Evolutionary conservation across 306 rosid genomes (phyloP).

Genomic region (Cucurbita ficifolia): DNA sequence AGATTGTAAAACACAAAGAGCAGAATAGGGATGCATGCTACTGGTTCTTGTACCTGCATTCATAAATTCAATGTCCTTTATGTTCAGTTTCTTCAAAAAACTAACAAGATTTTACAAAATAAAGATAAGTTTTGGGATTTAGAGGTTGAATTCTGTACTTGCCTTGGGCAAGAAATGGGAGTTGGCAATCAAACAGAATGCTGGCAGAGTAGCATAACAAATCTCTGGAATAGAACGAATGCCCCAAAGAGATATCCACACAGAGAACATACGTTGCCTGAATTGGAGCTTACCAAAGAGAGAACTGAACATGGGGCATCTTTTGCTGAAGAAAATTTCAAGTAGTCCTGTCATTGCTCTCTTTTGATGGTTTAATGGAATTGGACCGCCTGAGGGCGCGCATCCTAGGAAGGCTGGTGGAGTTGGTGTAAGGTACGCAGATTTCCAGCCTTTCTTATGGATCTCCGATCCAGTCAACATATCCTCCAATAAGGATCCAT

Average conservation of each 20-base stretch:
- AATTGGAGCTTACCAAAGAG: constrained; percentile 28
- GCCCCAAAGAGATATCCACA: constrained; percentile 33
- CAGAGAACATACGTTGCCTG: constrained; percentile 27
- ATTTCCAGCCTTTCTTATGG: constrained; percentile 17
- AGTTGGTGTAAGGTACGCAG: constrained; percentile 3
- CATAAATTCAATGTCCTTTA: not conserved
- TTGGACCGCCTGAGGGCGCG: constrained; percentile 38
- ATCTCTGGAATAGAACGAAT: constrained; percentile 23
- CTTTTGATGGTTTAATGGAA: constrained; percentile 38
- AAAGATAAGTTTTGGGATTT: not conserved
- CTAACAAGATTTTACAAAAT: too few species aligned
- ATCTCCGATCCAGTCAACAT: constrained; percentile 17
- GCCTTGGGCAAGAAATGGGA: constrained; percentile 59
- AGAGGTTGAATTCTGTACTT: not conserved
- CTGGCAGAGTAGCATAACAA: constrained; percentile 29
- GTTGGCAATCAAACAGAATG: constrained; percentile 43
- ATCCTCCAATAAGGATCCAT: constrained; percentile 22
- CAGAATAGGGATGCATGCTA: constrained; percentile 14
- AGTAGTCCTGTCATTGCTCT: constrained; percentile 56
- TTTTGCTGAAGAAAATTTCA: constrained; percentile 32
- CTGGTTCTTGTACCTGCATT: constrained; percentile 21
- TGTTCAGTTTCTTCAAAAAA: not conserved
- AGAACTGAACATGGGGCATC: constrained; percentile 30
- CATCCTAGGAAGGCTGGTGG: constrained; percentile 46
- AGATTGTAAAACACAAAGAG: constrained; percentile 13